Evolutionary conservation across 805 yeast species (phyloP).

Genomic region (Yarrowia alimentaria): DNA sequence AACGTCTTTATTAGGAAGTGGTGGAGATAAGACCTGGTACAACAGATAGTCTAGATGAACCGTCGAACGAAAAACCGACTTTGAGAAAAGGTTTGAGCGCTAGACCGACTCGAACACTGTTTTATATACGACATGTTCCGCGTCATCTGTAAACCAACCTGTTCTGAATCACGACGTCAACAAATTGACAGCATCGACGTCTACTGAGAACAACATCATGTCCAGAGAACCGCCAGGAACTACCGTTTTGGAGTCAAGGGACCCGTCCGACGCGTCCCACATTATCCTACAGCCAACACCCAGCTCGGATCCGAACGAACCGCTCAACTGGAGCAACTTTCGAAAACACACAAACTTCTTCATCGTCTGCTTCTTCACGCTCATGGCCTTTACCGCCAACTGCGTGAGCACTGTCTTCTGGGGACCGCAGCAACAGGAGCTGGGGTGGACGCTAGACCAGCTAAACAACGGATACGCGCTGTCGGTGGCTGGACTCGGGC

Average conservation of each 20-base stretch:
- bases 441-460: constrained; percentile 26
- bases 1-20: no score
- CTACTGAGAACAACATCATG: not conserved
- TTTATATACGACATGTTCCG: no score
- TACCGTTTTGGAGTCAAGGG: not conserved
- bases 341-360: constrained; percentile 20
- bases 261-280: not conserved
- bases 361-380: constrained; percentile 27
- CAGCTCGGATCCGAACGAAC: constrained; percentile 26
- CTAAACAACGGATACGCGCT: constrained; percentile 29
- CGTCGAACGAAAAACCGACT: no score
- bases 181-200: no score
- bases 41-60: no score
- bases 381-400: constrained; percentile 22
- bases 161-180: no score
- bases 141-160: no score
- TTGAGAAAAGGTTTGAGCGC: no score
- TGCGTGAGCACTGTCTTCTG: constrained; percentile 27
- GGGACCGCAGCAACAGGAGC: constrained; percentile 22
- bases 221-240: constrained; percentile 16
- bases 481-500: constrained; percentile 26
- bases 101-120: no score
- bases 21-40: no score
- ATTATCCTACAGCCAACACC: constrained; percentile 9
- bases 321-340: constrained; percentile 27